Evolutionary conservation across 345 rosid genomes (phyloP), one percentile per base, ranked within the genome.

Genomic region (Syzygium oleosum): DNA sequence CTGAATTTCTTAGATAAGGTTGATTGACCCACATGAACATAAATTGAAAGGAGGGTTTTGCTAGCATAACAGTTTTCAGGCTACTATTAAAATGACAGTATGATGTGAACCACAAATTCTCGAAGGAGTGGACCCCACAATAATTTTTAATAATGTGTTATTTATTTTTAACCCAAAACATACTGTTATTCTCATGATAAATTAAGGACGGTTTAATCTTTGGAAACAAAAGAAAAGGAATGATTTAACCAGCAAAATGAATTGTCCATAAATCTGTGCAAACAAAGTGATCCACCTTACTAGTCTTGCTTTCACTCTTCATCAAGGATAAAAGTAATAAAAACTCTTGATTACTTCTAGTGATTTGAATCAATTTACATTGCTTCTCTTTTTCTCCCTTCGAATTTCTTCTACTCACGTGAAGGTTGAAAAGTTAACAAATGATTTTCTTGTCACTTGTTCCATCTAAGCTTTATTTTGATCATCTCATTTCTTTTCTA

Each of bases 51-150:
- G 43, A 68, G 8, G 46, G 7, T 1, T 43, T 43, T 43, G 46
- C 1, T 43, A 43, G 46, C 46, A 43, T 43, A 43, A 1, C 1
- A 43, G 7, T 43, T 1, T 38, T 43, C 46, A 2, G 43, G 43
- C 43, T 41, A 4, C 43, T 41, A 1, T 41, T 41, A 41, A 2
- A 2, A 41, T 41, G 6, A 5, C 2, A 4, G 6, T 43, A 43
- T 43, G 46, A 0, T 43, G 7, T 43, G 46, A 43, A 43, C 1
- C 7, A 43, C 46, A 43, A 43, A 43, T 43, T 41, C 1, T 1
- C 5, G 7, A 43, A 43, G 4, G 1, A 4, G 7, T 43, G 7
- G 1, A 43, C 46, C 1, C 0, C 7, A 43, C 46, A 43, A 43
- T 6, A 43, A 43, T 43, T 5, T 43, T 6, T 43, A 6, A 43